Base-by-base conservation (phyloP, 179 eudicot species). In the Pouteria campechiana region DNA sequence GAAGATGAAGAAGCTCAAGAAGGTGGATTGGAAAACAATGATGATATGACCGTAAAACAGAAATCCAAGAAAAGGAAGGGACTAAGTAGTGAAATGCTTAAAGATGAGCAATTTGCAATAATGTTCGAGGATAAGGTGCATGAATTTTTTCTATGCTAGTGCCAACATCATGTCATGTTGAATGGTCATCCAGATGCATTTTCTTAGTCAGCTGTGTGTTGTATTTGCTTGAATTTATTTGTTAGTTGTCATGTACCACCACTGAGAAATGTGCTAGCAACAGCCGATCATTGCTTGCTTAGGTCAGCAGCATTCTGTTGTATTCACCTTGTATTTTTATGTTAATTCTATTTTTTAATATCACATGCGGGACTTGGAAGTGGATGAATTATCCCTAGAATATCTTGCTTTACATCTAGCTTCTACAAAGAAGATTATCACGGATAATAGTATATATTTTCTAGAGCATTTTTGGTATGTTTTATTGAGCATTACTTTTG, bases 41-140 rank as follows among this genome's bases (percentile, higher is more conserved):
- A n/a, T n/a, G n/a, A n/a, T n/a, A n/a, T n/a, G n/a, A n/a, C n/a
- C n/a, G n/a, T n/a, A n/a, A n/a, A n/a, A n/a, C n/a, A n/a, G n/a
- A n/a, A n/a, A 17, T 62, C 71, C 16, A 83, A 80, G 81, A 87
- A 70, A 67, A 72, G 50, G 81, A 79, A 68, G 58, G 79, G 75
- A 50, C 43, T 66, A 57, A 46, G 55, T 46, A 54, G 48, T 57
- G 87, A 83, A 32, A 44, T 79, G 38, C 19, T 83, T 42, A 58
- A 72, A 40, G 94, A 87, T 61, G 79, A 65, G 7, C 74, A 94
- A 61, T 87, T 87, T 50, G 37, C 45, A 3, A 30, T 29, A 3
- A 32, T 87, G 57, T 83, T 87, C 56, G 58, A 54, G 15, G 57
- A 83, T 30, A 53, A 69, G 79, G 96, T 87, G 80, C 15, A 3